These are phyloP conservation scores for Tetraselmis chui DNA, from an alignment of 139 green algal species.

Conservation along the genomic window DNA sequence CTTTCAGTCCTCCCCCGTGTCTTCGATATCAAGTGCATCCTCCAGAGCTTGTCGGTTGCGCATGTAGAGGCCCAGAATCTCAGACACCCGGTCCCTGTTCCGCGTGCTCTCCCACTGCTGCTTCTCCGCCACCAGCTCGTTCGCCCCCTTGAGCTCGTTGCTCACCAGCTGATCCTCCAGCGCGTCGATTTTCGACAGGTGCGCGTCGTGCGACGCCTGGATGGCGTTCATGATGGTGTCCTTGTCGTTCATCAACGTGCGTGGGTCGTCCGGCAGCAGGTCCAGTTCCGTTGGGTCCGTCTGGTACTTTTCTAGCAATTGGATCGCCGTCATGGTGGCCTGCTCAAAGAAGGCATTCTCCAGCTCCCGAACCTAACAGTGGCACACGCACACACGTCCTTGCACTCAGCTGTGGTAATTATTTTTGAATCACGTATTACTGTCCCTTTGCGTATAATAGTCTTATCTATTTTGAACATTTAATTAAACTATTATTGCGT, in stretches of 20 bases:
- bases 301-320: conserved; percentile 56
- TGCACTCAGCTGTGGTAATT: not conserved
- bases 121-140: conserved; percentile 31
- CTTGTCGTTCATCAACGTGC: conserved; percentile 33
- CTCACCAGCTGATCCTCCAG: conserved; percentile 60
- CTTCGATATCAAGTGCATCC: not conserved
- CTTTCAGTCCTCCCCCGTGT: conserved; percentile 3
- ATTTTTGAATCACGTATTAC: not conserved
- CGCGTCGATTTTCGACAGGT: conserved; percentile 57
- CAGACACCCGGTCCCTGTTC: conserved; percentile 56
- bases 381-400: not conserved
- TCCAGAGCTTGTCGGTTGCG: conserved; percentile 43
- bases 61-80: conserved; percentile 61
- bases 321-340: conserved; percentile 30
- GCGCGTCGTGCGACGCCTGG: conserved; percentile 57
- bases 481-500: not conserved
- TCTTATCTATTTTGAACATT: no score
- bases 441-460: no score
- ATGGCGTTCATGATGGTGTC: conserved; percentile 35
- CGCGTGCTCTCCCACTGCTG: conserved; percentile 23
- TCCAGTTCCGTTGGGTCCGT: conserved; percentile 8
- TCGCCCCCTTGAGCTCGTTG: conserved; percentile 34
- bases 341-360: conserved; percentile 50
- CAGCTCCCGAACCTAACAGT: conserved; percentile 59
- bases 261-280: conserved; percentile 8